Conservation (phyloP, 2,329 filamentous ascomycete genomes). For the Aspergillus tanneri region DNA sequence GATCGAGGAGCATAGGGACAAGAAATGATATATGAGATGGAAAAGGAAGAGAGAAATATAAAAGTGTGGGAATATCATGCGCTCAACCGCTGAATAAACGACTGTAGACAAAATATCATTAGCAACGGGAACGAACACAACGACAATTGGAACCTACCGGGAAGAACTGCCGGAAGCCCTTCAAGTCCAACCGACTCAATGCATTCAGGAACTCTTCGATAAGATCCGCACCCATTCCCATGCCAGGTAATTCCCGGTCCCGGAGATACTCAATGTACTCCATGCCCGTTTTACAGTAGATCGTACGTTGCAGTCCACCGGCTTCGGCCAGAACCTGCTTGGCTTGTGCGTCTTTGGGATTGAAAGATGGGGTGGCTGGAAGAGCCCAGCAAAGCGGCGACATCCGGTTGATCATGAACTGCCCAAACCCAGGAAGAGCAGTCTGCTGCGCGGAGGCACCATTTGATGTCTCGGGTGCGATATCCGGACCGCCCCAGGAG, state of each 20-base stretch:
- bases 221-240: constrained; percentile 49
- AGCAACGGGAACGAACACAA: no score
- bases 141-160: constrained; percentile 42
- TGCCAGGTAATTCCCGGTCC: constrained; percentile 45
- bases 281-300: constrained; percentile 85
- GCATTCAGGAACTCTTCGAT: constrained; percentile 50
- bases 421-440: constrained; percentile 79
- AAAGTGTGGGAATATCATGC: constrained; percentile 33
- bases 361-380: constrained; percentile 74
- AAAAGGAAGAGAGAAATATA: constrained; percentile 12
- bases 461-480: constrained; percentile 46
- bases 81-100: constrained; percentile 48
- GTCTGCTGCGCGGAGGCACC: constrained; percentile 39
- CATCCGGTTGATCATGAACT: constrained; percentile 85
- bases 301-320: constrained; percentile 79
- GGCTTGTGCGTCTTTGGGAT: constrained; percentile 81
- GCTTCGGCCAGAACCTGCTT: constrained; percentile 87
- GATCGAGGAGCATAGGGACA: constrained; percentile 9
- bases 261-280: constrained; percentile 63
- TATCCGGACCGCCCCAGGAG: constrained; percentile 86
- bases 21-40: constrained; percentile 8
- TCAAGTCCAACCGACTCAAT: constrained; percentile 45
- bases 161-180: constrained; percentile 51
- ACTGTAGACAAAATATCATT: constrained; percentile 27
- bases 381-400: constrained; percentile 89